Base-by-base conservation (phyloP, 1,139 yeast species). In the Diutina sp. region DNA sequence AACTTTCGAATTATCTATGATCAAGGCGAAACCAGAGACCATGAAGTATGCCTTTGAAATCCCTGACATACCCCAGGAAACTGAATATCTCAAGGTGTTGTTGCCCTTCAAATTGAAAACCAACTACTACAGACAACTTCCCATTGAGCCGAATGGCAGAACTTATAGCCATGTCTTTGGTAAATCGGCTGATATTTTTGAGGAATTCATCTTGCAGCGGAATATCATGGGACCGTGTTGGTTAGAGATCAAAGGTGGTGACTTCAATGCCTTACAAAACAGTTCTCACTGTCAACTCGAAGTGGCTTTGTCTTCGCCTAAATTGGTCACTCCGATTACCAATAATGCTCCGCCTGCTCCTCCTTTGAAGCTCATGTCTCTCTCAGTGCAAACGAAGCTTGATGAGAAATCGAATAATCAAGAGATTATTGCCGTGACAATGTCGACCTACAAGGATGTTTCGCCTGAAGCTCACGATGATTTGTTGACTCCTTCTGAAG, bases 191-290 rank as follows among this genome's bases (percentile, higher is more conserved):
- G 78, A 79, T 58, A 75, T 89, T 48, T 90, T 93, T 69, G 99
- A 93, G 71, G 79, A 90, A 14, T 90, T 93, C 70, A 96, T 90
- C 12, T 67, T 90, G 38, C 89, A 87, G 67, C 79, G 88, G 63
- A 84, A 86, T 61, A 78, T 93, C 51, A 90, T 90, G 97, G 99
- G 99, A 6, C 99, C 99, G 1, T 90, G 99, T 67, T 93, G 99
- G 99, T 73, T 93, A 56, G 86, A 86, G 57, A 75, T 95, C 55
- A 73, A 77, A 51, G 76, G 80, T 55, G 86, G 86, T 53, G 82
- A 85, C 61, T 87, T 88, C 62, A 68, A 70, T 25, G 69, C 83
- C 1, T 72, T 85, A 58, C 79, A 74, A 58, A 86, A 86, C 64
- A 78, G 89, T 1, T 85, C 97, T 0, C 95, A 91, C 74, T 88